Evolutionary conservation across 164 flowering plant species (phyloP).

Genomic region (Pachysandra terminalis): DNA sequence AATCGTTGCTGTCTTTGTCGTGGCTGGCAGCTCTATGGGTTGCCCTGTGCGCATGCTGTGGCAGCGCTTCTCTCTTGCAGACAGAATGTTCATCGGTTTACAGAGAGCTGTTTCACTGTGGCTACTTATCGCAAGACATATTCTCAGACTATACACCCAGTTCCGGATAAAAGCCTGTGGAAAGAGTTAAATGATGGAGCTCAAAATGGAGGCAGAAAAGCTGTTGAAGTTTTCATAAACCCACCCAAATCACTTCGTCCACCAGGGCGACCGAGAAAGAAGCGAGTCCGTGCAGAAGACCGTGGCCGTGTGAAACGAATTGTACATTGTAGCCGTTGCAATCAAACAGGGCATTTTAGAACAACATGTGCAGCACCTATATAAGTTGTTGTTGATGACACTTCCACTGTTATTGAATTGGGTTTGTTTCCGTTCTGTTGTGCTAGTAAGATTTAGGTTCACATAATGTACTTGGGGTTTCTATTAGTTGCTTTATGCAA

Average conservation of each 20-base stretch:
- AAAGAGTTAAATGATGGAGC: slow-evolving; percentile 47
- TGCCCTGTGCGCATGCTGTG: too few relatives aligned
- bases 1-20: too few relatives aligned
- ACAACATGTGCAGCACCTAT: slow-evolving; percentile 72
- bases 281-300: slow-evolving; percentile 64
- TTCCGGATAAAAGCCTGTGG: slow-evolving; percentile 67
- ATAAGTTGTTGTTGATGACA: slow-evolving; percentile 9
- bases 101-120: slow-evolving; percentile 76
- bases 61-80: too few relatives aligned
- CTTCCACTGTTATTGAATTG: background rate
- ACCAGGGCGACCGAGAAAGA: slow-evolving; percentile 59
- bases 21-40: too few relatives aligned
- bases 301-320: slow-evolving; percentile 66
- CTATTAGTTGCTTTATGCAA: slow-evolving; percentile 6
- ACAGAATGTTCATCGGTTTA: slow-evolving; percentile 68
- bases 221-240: slow-evolving; percentile 34
- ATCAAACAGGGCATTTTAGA: slow-evolving; percentile 81
- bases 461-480: slow-evolving; percentile 3
- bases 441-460: slow-evolving; percentile 14
- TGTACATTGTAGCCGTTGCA: slow-evolving; percentile 83
- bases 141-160: slow-evolving; percentile 72
- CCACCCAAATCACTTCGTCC: slow-evolving; percentile 64
- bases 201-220: slow-evolving; percentile 22
- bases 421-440: slow-evolving; percentile 6
- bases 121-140: slow-evolving; percentile 64